Base-by-base conservation (phyloP, 108 stramenopile genomes). In the Fistulifera solaris region DNA sequence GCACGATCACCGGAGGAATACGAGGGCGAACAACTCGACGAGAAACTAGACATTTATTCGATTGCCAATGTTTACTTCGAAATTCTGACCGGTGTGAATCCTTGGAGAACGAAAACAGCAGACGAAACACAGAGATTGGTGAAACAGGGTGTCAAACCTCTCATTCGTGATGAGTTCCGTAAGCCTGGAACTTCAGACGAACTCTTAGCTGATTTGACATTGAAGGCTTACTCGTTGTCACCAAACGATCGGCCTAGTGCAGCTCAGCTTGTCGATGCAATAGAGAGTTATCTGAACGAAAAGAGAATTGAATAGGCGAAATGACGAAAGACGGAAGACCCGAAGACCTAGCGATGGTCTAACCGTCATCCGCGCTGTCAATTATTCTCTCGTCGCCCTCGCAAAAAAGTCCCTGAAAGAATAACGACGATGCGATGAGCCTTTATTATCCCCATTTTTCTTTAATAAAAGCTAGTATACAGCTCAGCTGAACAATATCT, bases 1-100 rank as follows among this genome's bases (percentile, higher is more conserved):
- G 59, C 61, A 19, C 63, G 89, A 21, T 72, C 83, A 16, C 89
- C 89, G 0, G 89, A 92, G 62, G 89, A 92, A 63, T 75, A 70
- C 50, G 38, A 43, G 12, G 49, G 41, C 3, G 52, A 62, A 11
- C 48, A 79, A 55, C 55, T 91, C 56, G 63, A 73, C 46, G 81
- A 87, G 41, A 45, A 87, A 57, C 73, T 92, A 43, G 90, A 92
- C 69, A 57, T 80, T 5, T 92, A 77, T 54, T 70, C 75, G 8
- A 74, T 81, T 39, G 84, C 82, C 2, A 83, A 92, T 64, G 76
- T 81, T 22, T 66, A 83, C 21, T 91, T 81, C 58, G 76, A 63
- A 16, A 56, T 87, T 38, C 38, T 78, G 27, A 68, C 67, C 14
- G 61, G 63, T 28, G 45, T 31, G 44, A 38, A 44, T 24, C 57